phyloP scores from a whole-genome alignment of 768 basidiomycete genomes.

The Rhizopogon rudus region DNA sequence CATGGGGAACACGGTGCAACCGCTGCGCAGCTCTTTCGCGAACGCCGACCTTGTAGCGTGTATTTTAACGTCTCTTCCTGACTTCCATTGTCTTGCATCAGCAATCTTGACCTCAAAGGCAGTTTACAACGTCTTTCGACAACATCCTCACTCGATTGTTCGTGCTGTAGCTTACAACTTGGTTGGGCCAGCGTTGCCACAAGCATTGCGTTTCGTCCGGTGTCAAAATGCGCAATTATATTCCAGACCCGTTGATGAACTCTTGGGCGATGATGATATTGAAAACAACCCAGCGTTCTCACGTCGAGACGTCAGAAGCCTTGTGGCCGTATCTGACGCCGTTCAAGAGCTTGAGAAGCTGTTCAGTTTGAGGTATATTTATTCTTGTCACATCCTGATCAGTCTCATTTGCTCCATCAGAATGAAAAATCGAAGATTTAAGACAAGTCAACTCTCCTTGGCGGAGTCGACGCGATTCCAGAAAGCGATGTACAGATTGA shows the following conservation, averaged over 20 bases:
- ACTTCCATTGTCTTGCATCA: conserved; percentile 17
- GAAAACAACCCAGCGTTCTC: conserved; percentile 13
- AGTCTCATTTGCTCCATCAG: conserved; percentile 18
- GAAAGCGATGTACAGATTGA: conserved; percentile 24
- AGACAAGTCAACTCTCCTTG: conserved; percentile 22
- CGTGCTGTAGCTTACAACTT: conserved; percentile 17
- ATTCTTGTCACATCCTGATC: neutral
- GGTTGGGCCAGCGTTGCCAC: conserved; percentile 18
- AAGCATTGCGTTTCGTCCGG: conserved; percentile 21
- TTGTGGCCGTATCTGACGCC: conserved; percentile 13
- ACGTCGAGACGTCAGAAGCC: conserved; percentile 14
- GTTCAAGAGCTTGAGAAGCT: conserved; percentile 11
- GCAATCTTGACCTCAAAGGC: conserved; percentile 13
- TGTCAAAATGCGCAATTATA: conserved; percentile 3
- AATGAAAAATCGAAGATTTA: conserved; percentile 31
- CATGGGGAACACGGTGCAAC: neutral
- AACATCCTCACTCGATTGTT: conserved; percentile 15
- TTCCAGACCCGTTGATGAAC: neutral
- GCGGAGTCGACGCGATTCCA: conserved; percentile 29
- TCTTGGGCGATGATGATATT: conserved; percentile 5
- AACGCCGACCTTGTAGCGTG: conserved; percentile 17
- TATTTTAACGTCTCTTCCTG: conserved; percentile 13
- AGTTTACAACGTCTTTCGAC: conserved; percentile 15
- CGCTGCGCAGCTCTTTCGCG: conserved; percentile 10
- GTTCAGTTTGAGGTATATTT: conserved; percentile 17